Percentiles rank a stretch among this genome's conserved stretches.
These are phyloP conservation scores for Boletus rubescentipes DNA, from an alignment of 768 basidiomycete species.

Conservation along the genomic window DNA sequence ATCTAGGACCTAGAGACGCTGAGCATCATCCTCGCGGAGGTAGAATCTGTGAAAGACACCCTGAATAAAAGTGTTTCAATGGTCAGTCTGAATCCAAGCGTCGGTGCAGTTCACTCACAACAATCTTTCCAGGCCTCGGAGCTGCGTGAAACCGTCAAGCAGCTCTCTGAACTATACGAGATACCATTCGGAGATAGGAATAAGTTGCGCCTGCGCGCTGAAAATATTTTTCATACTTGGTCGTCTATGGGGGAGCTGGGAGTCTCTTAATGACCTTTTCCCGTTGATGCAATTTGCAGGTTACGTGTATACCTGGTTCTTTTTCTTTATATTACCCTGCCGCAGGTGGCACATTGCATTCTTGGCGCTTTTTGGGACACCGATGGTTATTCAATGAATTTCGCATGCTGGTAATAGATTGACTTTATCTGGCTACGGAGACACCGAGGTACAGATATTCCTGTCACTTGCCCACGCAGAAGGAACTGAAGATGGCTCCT, in stretches of 20 bases:
- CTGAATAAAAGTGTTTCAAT: slow-evolving; percentile 2
- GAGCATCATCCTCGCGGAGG: slow-evolving; percentile 30
- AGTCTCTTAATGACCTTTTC: neutral
- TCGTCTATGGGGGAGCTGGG: neutral
- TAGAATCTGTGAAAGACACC: slow-evolving; percentile 25
- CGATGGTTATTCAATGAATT: neutral
- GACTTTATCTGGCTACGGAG: neutral
- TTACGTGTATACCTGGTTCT: slow-evolving; percentile 3
- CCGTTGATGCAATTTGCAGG: neutral
- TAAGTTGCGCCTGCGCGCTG: slow-evolving; percentile 25
- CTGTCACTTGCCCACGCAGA: slow-evolving; percentile 81
- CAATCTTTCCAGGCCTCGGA: slow-evolving; percentile 14
- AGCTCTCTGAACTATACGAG: slow-evolving; percentile 26
- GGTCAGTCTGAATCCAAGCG: slow-evolving; percentile 16
- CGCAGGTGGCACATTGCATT: neutral
- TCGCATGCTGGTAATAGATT: slow-evolving; percentile 6
- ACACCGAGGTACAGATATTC: neutral
- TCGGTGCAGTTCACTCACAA: neutral
- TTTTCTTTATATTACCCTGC: neutral
- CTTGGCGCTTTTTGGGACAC: neutral
- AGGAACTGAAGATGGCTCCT: slow-evolving; percentile 79
- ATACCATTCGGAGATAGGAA: slow-evolving; percentile 33
- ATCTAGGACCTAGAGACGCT: slow-evolving; percentile 25
- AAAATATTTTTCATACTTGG: slow-evolving; percentile 15
- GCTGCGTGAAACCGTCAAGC: slow-evolving; percentile 21